These are phyloP conservation scores for Leucosporidium yakuticum DNA, from an alignment of 768 basidiomycete species.

Conservation along the genomic window DNA sequence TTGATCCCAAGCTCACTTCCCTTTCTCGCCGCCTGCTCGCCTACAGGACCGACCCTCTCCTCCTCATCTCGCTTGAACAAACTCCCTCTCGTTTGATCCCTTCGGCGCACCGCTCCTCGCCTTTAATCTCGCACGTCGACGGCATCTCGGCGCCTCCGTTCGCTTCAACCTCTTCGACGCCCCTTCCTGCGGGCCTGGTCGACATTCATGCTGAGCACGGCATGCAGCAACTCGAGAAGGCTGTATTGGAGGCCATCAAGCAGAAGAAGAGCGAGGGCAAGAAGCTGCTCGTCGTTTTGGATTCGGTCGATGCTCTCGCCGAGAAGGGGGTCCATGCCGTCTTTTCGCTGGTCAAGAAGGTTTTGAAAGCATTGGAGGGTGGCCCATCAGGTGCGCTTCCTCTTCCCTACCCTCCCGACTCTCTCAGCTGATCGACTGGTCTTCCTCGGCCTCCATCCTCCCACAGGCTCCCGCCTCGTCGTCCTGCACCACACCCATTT, in stretches of 20 bases:
- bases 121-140: slow-evolving; percentile 8
- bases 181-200: neutral
- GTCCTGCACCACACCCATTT: slow-evolving; percentile 47
- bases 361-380: neutral
- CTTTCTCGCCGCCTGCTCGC: neutral
- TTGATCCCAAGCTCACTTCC: neutral
- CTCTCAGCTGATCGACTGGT: neutral
- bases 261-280: neutral
- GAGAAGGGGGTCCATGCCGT: neutral
- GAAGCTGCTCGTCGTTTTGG: slow-evolving; percentile 20
- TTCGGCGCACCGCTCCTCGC: neutral
- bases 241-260: neutral
- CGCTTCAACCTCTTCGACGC: neutral
- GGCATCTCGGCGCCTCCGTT: neutral
- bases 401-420: no score
- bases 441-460: neutral
- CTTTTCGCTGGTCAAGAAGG: slow-evolving; percentile 7
- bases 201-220: neutral
- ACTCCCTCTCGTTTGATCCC: slow-evolving; percentile 5
- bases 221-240: neutral
- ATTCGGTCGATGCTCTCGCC: slow-evolving; percentile 14
- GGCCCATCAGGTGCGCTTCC: neutral
- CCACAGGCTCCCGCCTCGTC: slow-evolving; percentile 25
- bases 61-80: slow-evolving; percentile 8
- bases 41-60: slow-evolving; percentile 7